Base-by-base conservation (phyloP, 768 basidiomycete species). In the Pluteus cervinus region DNA sequence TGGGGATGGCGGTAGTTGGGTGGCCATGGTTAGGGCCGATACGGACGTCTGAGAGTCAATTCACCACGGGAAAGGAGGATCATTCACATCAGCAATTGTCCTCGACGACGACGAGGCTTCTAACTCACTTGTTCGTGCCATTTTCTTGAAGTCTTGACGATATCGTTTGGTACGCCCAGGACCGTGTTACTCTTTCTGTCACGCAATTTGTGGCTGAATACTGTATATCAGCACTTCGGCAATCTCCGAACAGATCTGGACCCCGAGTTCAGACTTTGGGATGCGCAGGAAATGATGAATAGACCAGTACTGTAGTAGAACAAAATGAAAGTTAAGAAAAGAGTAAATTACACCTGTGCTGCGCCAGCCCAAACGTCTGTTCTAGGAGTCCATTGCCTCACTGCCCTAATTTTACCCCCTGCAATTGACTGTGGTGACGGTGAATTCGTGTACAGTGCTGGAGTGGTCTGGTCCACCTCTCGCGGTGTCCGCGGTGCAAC, bases 1-100 rank as follows among this genome's bases (percentile, higher is more conserved):
- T 81, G 52, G 79, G 66, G 58, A 97, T 81, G 53, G 82, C 59
- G 34, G 91, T 92, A 21, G 92, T 92, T 47, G 86, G 82, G 68
- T 82, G 82, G 55, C 93, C 93, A 52, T 81, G 79, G 75, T 91
- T 93, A 52, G 70, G 68, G 54, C 93, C 93, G 62, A 68, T 68
- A 57, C 88, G 85, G 56, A 89, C 62, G 68, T 93, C 92, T 96
- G 42, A 20, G 20, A 23, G 43, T 39, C 25, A 35, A 42, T 12
- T 5, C 14, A 29, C 37, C 35, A 33, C 12, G 30, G n/a, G n/a
- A n/a, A n/a, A n/a, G n/a, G n/a, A n/a, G n/a, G n/a, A n/a, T n/a
- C 20, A 48, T 26, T 14, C 38, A 39, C 34, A 38, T 39, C 36
- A 42, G 50, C 48, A n/a, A 44, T 36, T 37, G 12, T 15, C 22